Evolutionary conservation across 1,284 basidiomycete genomes (phyloP).

Genomic region (Austropuccinia psidii): DNA sequence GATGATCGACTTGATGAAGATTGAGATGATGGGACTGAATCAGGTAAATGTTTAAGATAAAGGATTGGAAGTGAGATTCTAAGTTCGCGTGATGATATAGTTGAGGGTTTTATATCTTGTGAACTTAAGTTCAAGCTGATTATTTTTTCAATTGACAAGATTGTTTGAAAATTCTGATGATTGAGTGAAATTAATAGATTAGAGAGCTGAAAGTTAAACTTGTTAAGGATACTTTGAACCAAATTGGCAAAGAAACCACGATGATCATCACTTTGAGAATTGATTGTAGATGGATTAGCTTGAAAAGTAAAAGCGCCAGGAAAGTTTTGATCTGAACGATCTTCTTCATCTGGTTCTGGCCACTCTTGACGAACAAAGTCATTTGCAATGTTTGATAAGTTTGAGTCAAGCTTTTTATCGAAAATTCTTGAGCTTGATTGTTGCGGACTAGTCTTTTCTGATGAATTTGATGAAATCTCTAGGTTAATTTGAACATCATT

Average conservation of each 20-base stretch:
- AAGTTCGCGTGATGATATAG: constrained; percentile 13
- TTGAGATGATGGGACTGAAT: not conserved
- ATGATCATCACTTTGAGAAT: constrained; percentile 8
- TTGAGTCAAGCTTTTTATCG: constrained; percentile 11
- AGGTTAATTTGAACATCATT: constrained; percentile 11
- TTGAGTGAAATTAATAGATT: constrained; percentile 2
- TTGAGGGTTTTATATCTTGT: not conserved
- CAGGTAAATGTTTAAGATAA: constrained; percentile 23
- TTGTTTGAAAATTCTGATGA: not conserved
- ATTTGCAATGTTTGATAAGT: constrained; percentile 19
- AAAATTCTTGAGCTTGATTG: not conserved
- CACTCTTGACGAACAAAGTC: constrained; percentile 28
- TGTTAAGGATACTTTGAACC: constrained; percentile 27
- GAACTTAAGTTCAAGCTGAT: not conserved
- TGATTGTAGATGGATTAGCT: not conserved
- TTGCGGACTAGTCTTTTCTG: not conserved
- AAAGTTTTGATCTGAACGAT: constrained; percentile 19
- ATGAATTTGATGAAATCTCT: not conserved
- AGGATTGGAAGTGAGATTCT: constrained; percentile 3
- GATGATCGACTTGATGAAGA: constrained; percentile 39
- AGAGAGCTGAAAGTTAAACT: constrained; percentile 23
- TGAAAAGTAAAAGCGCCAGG: constrained; percentile 29
- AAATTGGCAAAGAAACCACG: constrained; percentile 28
- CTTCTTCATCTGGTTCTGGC: constrained; percentile 5
- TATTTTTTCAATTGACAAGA: constrained; percentile 20